Conservation (phyloP, 495 filamentous ascomycete genomes). For the Letharia lupina region DNA sequence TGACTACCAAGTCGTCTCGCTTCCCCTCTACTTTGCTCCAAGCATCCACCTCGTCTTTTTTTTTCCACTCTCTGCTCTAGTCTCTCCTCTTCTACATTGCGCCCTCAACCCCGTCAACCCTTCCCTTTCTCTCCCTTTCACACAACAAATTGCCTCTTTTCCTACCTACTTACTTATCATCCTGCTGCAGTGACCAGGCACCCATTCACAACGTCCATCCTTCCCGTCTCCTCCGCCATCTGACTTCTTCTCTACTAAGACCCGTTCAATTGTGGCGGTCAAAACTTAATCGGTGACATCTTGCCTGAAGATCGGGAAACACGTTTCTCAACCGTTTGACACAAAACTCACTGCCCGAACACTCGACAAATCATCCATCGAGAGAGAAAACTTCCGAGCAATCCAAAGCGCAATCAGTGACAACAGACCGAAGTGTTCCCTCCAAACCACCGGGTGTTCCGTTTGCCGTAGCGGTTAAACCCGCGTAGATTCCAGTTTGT, state of each 20-base stretch:
- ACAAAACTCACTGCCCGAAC: neutral
- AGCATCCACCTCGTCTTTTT: slow-evolving; percentile 3
- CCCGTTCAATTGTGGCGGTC: slow-evolving; percentile 9
- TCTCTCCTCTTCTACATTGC: neutral
- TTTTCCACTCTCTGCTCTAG: neutral
- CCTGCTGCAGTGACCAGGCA: neutral
- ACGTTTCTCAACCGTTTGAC: slow-evolving; percentile 7
- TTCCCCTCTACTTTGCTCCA: slow-evolving; percentile 9
- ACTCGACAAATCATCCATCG: neutral
- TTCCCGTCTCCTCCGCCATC: neutral
- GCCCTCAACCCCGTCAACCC: neutral
- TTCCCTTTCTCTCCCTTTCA: neutral
- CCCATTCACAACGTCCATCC: neutral
- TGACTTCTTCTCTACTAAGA: neutral
- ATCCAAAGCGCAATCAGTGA: slow-evolving; percentile 4
- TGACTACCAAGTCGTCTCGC: slow-evolving; percentile 6
- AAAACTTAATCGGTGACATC: slow-evolving; percentile 18
- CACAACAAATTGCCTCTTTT: no score
- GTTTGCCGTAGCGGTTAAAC: slow-evolving; percentile 1
- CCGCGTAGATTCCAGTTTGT: slow-evolving; percentile 12
- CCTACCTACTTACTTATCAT: neutral
- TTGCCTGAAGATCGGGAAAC: slow-evolving; percentile 16
- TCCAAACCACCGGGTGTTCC: slow-evolving; percentile 1
- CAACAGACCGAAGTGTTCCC: neutral
- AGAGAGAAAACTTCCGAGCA: neutral